Conservation (phyloP, 192 early-diverging fungal species). For the Linnemannia zychae region DNA sequence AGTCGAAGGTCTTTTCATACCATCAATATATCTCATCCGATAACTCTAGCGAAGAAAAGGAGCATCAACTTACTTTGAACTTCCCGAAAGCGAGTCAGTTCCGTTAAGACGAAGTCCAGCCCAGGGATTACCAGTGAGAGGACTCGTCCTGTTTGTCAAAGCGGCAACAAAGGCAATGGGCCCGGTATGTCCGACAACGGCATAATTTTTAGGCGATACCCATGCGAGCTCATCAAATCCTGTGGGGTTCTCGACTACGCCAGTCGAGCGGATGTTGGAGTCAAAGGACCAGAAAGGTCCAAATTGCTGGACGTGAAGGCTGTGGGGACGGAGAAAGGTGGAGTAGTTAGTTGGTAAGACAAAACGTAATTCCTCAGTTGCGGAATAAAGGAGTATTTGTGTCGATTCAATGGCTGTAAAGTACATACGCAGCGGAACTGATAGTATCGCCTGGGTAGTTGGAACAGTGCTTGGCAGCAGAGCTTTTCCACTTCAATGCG, state of each 20-base stretch:
- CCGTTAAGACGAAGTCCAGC: conserved; percentile 26
- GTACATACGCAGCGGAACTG: conserved; percentile 4
- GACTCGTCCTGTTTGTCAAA: conserved; percentile 13
- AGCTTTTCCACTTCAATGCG: conserved; percentile 9
- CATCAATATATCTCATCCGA: too few relatives aligned
- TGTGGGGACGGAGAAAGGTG: too few relatives aligned
- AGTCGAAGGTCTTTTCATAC: too few relatives aligned
- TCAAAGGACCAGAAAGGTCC: conserved; percentile 20
- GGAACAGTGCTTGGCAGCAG: conserved; percentile 24
- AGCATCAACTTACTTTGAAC: conserved; percentile 27
- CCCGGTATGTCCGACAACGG: background rate
- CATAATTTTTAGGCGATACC: background rate
- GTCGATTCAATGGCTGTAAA: too few relatives aligned
- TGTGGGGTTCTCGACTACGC: background rate
- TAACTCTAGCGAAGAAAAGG: background rate
- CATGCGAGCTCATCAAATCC: background rate
- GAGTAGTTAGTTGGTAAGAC: too few relatives aligned
- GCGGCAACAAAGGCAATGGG: background rate
- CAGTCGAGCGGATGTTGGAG: background rate
- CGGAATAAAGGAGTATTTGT: too few relatives aligned
- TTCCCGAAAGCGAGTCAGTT: background rate
- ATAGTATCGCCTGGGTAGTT: conserved; percentile 23
- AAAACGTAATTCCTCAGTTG: too few relatives aligned
- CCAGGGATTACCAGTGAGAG: conserved; percentile 21
- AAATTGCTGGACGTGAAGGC: conserved; percentile 25